phyloP scores from a whole-genome alignment of 768 basidiomycete species.

The Omphalotus guepiniiformis region DNA sequence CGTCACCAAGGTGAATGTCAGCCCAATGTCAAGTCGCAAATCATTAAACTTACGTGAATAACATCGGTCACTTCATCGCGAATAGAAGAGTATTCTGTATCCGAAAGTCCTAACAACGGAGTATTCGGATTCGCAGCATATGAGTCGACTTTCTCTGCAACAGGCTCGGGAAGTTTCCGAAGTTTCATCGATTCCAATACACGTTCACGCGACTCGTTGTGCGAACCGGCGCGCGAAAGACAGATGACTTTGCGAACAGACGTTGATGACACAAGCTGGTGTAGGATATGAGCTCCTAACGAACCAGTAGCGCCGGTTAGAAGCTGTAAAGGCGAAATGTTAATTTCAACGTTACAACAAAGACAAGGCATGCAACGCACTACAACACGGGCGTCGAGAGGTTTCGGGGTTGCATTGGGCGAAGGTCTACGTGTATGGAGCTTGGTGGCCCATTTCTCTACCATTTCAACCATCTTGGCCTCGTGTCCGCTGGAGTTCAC shows the following conservation, averaged over 20 bases:
- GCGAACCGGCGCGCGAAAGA: conserved; percentile 44
- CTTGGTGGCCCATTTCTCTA: conserved; percentile 35
- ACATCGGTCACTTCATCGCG: conserved; percentile 34
- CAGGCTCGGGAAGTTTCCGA: conserved; percentile 25
- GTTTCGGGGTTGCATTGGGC: conserved; percentile 9
- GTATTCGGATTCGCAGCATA: conserved; percentile 40
- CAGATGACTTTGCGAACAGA: conserved; percentile 41
- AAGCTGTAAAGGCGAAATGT: conserved; percentile 21
- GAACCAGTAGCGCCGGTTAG: conserved; percentile 53
- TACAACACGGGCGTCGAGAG: conserved; percentile 13
- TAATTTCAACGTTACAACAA: not conserved
- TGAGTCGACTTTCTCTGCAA: conserved; percentile 29
- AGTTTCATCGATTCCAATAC: conserved; percentile 36
- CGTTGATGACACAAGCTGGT: conserved; percentile 33
- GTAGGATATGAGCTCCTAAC: conserved; percentile 50
- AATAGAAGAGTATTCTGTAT: conserved; percentile 32
- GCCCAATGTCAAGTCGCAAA: not conserved
- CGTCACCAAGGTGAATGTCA: not conserved
- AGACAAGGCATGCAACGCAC: conserved; percentile 2
- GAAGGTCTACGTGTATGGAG: conserved; percentile 9
- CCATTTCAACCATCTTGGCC: conserved; percentile 37
- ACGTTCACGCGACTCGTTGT: conserved; percentile 38
- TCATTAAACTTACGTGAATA: conserved; percentile 35
- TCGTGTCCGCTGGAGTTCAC: conserved; percentile 23
- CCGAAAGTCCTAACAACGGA: conserved; percentile 35